Percentiles rank a stretch among this genome's conserved stretches.
Evolutionary conservation across 306 rosid species (phyloP).

Genomic region (Castanea crenata): DNA sequence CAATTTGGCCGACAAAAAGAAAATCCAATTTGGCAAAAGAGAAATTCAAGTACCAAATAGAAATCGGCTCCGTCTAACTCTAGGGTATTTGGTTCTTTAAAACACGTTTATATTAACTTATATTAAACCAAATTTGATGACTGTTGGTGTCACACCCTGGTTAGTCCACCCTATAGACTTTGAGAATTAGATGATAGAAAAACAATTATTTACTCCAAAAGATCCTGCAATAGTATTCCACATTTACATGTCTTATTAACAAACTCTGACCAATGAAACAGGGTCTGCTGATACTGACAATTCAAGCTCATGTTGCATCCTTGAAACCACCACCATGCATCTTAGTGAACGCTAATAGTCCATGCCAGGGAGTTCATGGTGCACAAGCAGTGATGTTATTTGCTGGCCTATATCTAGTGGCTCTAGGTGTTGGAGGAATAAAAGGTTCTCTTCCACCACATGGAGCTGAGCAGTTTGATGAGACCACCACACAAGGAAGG

Average conservation of each 20-base stretch:
- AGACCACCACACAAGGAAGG: constrained; percentile 52
- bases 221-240: background rate
- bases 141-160: background rate
- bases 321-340: constrained; percentile 60
- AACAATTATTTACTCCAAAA: background rate
- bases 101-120: too few species aligned
- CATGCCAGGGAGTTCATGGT: constrained; percentile 52
- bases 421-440: constrained; percentile 86
- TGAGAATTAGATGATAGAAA: background rate
- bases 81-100: too few species aligned
- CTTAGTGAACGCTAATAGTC: constrained; percentile 22
- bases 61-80: too few species aligned
- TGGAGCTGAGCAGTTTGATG: constrained; percentile 84
- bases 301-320: constrained; percentile 66
- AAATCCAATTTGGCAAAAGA: background rate
- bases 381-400: constrained; percentile 51
- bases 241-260: background rate
- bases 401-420: constrained; percentile 74
- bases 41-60: too few species aligned
- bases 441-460: constrained; percentile 86
- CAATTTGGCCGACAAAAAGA: background rate
- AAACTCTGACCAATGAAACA: constrained; percentile 30
- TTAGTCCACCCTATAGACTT: background rate
- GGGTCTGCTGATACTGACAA: constrained; percentile 68
- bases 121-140: background rate